Evolutionary conservation across 345 rosid genomes (phyloP).

Genomic region (Salix suchowensis): DNA sequence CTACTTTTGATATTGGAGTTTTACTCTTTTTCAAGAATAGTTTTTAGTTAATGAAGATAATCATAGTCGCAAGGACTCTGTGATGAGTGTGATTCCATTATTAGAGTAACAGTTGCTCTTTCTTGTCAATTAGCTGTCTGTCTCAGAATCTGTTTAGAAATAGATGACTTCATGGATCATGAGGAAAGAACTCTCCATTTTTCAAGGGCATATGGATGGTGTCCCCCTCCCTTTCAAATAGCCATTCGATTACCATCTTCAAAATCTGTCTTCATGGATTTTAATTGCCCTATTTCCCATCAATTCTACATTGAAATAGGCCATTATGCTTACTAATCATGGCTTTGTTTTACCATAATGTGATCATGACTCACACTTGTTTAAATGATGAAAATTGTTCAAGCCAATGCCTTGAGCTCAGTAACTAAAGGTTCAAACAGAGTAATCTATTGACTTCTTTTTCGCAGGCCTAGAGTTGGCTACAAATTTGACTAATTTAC

Average conservation of each 20-base stretch:
- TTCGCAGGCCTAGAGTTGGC: constrained; percentile 2
- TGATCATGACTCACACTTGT: neutral
- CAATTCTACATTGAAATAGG: constrained; percentile 11
- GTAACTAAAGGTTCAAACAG: neutral
- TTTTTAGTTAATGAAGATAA: neutral
- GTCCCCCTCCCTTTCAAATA: constrained; percentile 32
- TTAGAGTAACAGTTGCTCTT: constrained; percentile 9
- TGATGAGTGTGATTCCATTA: constrained; percentile 10
- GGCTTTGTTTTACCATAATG: neutral
- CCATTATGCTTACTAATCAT: constrained; percentile 9
- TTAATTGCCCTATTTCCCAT: constrained; percentile 19
- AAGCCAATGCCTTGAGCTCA: neutral
- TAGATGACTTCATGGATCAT: constrained; percentile 10
- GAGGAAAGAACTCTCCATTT: constrained; percentile 3
- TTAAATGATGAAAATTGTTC: neutral
- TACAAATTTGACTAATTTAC: neutral
- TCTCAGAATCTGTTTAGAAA: constrained; percentile 13
- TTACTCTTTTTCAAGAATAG: neutral
- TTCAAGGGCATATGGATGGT: constrained; percentile 32
- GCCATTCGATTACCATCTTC: constrained; percentile 22
- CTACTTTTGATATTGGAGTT: neutral
- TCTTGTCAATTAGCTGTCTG: constrained; percentile 32
- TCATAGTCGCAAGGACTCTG: neutral
- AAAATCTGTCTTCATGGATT: constrained; percentile 21
- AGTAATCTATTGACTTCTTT: neutral